phyloP scores from a whole-genome alignment of 257 asterid genomes.

The Nicotiana undulata region DNA sequence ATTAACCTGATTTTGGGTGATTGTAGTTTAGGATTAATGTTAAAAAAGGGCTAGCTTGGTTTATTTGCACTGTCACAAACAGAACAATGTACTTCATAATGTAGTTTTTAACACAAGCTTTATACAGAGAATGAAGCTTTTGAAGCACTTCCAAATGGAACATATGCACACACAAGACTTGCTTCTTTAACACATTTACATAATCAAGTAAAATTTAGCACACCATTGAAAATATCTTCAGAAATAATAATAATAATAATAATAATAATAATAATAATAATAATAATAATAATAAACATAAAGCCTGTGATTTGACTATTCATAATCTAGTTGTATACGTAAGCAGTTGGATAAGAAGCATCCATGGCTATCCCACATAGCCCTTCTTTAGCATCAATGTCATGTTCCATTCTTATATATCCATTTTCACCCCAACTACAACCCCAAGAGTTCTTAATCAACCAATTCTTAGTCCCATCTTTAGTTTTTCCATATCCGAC shows the following conservation, averaged over 20 bases:
- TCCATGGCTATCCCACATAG: conserved; percentile 31
- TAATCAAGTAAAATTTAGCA: background rate
- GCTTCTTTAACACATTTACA: background rate
- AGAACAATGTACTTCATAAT: background rate
- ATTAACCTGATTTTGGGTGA: too few species aligned
- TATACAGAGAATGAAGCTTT: background rate
- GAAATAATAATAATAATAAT: too few species aligned
- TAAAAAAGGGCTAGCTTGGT: too few species aligned
- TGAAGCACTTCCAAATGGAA: background rate
- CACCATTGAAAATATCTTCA: background rate
- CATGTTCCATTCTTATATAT: conserved; percentile 15
- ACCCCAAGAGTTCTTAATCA: conserved; percentile 17
- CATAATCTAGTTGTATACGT: background rate
- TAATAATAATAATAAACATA: background rate
- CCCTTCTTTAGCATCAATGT: conserved; percentile 13
- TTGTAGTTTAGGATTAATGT: too few species aligned
- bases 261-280: too few species aligned
- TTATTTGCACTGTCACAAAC: background rate
- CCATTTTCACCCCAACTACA: conserved; percentile 14
- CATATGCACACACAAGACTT: background rate
- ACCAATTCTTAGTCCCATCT: conserved; percentile 15
- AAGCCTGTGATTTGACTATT: background rate
- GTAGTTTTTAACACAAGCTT: background rate
- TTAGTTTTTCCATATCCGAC: conserved; percentile 8
- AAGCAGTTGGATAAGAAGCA: conserved; percentile 39